Evolutionary conservation across 2,329 filamentous ascomycete genomes (phyloP), one percentile per base, ranked within the genome.

Genomic region (Trichoderma sp.): DNA sequence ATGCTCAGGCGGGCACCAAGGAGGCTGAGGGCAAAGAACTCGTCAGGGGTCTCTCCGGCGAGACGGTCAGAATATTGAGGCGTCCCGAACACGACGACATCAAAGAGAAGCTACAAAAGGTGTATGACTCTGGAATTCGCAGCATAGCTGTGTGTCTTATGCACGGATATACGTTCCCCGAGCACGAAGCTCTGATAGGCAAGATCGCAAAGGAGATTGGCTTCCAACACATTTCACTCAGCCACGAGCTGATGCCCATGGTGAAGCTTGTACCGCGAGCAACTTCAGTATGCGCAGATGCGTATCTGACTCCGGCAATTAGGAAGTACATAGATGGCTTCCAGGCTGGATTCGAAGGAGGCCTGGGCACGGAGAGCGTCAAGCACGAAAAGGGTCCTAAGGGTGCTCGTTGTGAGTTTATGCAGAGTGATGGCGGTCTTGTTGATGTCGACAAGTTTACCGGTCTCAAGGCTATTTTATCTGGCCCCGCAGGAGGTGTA

Each of bases 131-230:
- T 9, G 93, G 93, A 0, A 92, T 97, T 79, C 89, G 89, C 77
- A 97, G 94, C 82, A 92, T 98, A 79, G 95, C 95, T 3, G 94
- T 98, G 2, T 97, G 94, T 80, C 85, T 98, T 76, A 95, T 98
- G 92, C 95, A 98, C 81, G 93, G 93, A 5, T 98, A 98, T 82
- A 97, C 95, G 0, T 98, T 94, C 81, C 95, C 95, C 1, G 91
- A 93, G 67, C 95, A 98, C 79, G 95, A 98, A 82, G 91, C 92
- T 1, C 81, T 95, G 59, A 88, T 98, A 11, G 95, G 95, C 18
- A 89, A 88, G 78, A 86, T 98, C 65, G 95, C 95, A 1, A 88
- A 87, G 75, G 93, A 97, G 18, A 92, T 97, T 78, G 95, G 95
- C 1, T 86, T 86, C 71, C 85, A 90, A 75, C 95, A 98, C 83